phyloP scores from a whole-genome alignment of 345 rosid species.

The Lepidium sativum region DNA sequence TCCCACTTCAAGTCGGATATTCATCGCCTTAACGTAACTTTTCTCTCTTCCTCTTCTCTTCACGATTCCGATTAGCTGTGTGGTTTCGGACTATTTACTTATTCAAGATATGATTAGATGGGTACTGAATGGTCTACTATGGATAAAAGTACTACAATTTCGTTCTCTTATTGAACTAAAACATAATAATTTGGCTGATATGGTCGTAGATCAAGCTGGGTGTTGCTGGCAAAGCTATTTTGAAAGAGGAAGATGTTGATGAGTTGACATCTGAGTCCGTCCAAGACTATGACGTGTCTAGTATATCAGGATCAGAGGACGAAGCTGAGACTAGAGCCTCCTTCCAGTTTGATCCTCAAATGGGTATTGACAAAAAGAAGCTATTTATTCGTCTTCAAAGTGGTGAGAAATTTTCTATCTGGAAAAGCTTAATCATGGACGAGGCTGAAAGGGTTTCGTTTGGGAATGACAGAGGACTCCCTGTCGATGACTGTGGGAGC shows the following conservation, averaged over 20 bases:
- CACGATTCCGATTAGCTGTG: not conserved
- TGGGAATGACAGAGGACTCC: constrained; percentile 29
- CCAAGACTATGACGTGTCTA: constrained; percentile 73
- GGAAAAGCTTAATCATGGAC: constrained; percentile 61
- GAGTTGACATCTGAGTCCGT: constrained; percentile 64
- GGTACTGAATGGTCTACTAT: not conserved
- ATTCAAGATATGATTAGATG: not conserved
- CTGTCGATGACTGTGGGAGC: constrained; percentile 1
- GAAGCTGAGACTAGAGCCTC: constrained; percentile 42
- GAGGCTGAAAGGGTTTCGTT: constrained; percentile 49
- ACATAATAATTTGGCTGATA: not conserved
- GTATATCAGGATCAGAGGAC: constrained; percentile 96
- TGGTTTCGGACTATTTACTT: not conserved
- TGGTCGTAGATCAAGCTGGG: constrained; percentile 63
- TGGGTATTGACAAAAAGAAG: constrained; percentile 47
- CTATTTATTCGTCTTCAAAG: constrained; percentile 51
- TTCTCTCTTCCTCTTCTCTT: not conserved
- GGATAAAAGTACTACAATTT: not conserved
- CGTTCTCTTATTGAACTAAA: not conserved
- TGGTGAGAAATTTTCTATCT: constrained; percentile 66
- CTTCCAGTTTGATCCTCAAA: constrained; percentile 18
- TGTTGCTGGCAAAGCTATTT: constrained; percentile 63
- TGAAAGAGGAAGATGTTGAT: constrained; percentile 84
- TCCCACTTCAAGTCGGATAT: constrained; percentile 82
- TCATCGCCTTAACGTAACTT: constrained; percentile 80